These are phyloP conservation scores for Trametes coccinea DNA, from an alignment of 768 basidiomycete species.

Conservation along the genomic window DNA sequence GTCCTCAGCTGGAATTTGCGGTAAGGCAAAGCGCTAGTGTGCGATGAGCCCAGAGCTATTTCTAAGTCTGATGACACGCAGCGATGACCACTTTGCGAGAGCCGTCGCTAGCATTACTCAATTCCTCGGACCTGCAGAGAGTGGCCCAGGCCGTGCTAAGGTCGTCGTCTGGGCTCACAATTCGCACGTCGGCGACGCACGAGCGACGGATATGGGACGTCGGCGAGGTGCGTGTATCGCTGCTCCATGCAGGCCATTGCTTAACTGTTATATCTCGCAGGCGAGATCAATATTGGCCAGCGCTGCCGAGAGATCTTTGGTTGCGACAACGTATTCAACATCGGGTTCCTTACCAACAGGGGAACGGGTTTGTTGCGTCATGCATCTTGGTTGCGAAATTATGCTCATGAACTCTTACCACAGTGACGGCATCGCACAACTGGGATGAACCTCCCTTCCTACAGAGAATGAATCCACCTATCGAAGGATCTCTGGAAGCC, in stretches of 20 bases:
- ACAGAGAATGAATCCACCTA: conserved; percentile 28
- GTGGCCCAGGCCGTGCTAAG: conserved; percentile 22
- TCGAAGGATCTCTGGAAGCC: conserved; percentile 26
- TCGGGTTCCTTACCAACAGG: conserved; percentile 31
- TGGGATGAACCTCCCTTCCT: conserved; percentile 31
- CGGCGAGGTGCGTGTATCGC: conserved; percentile 17
- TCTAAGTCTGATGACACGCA: not conserved
- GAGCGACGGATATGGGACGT: conserved; percentile 33
- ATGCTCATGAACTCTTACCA: not conserved
- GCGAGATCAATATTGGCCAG: conserved; percentile 33
- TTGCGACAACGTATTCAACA: conserved; percentile 29
- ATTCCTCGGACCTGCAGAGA: conserved; percentile 16
- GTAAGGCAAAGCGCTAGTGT: conserved; percentile 2
- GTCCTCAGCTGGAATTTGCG: conserved; percentile 32
- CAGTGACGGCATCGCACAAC: conserved; percentile 30
- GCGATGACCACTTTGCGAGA: conserved; percentile 30
- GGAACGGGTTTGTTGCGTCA: conserved; percentile 24
- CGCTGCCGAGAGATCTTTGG: conserved; percentile 32
- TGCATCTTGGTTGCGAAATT: not conserved
- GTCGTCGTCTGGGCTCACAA: conserved; percentile 36
- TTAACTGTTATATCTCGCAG: conserved; percentile 3
- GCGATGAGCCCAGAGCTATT: not conserved
- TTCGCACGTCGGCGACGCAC: conserved; percentile 34
- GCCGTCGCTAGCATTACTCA: conserved; percentile 20
- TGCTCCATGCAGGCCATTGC: not conserved